Evolutionary conservation across 2,329 filamentous ascomycete species (phyloP).

Genomic region (Tympanopsis confertula): DNA sequence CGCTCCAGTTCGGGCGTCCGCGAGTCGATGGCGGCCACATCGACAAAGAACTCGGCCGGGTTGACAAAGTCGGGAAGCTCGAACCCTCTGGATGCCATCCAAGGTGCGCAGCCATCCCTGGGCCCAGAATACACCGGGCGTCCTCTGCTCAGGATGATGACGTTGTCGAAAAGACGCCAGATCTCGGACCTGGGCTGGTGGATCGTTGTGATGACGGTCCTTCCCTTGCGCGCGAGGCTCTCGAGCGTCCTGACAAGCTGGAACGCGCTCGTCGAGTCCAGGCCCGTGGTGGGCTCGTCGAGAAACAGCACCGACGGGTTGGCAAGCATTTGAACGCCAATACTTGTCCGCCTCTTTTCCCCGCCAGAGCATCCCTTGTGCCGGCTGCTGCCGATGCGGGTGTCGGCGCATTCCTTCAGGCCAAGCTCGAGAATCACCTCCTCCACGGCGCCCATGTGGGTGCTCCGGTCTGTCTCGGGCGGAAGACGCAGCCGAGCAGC

Average conservation of each 20-base stretch:
- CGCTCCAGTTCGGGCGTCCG: constrained; percentile 55
- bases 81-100: constrained; percentile 51
- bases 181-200: constrained; percentile 72
- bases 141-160: constrained; percentile 58
- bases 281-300: constrained; percentile 68
- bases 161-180: constrained; percentile 64
- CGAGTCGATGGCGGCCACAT: constrained; percentile 64
- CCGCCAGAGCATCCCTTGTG: constrained; percentile 70
- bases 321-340: constrained; percentile 67
- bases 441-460: constrained; percentile 47
- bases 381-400: constrained; percentile 57
- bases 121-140: constrained; percentile 57
- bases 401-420: constrained; percentile 67
- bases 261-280: constrained; percentile 68
- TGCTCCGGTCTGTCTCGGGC: constrained; percentile 40
- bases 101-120: constrained; percentile 42
- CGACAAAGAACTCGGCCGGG: constrained; percentile 66
- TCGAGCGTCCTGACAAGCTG: constrained; percentile 64
- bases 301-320: constrained; percentile 66
- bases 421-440: constrained; percentile 67
- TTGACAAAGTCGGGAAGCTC: constrained; percentile 62
- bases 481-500: constrained; percentile 60
- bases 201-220: constrained; percentile 64
- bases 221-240: constrained; percentile 51
- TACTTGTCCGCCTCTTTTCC: constrained; percentile 65